Evolutionary conservation across 2,329 filamentous ascomycete genomes (phyloP).

Genomic region (Cordyceps tenuipes): DNA sequence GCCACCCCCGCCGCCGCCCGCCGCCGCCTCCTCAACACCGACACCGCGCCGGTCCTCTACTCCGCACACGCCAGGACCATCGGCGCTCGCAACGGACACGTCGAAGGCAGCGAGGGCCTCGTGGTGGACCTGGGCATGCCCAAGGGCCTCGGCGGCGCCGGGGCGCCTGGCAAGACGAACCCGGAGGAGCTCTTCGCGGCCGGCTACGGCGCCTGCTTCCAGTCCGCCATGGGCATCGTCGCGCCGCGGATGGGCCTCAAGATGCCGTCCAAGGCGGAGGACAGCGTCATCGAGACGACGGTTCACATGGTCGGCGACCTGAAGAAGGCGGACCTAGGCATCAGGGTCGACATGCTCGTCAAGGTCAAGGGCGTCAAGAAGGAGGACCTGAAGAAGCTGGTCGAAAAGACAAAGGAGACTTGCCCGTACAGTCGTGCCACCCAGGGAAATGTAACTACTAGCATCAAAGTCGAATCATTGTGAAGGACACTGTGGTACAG

Average conservation of each 20-base stretch:
- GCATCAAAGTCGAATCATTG: conserved; percentile 16
- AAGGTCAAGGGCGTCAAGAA: conserved; percentile 23
- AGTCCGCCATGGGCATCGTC: conserved; percentile 36
- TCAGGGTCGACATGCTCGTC: conserved; percentile 35
- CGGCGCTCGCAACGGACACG: conserved; percentile 26
- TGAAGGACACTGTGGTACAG: neutral
- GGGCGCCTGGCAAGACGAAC: conserved; percentile 34
- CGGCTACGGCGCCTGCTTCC: conserved; percentile 39
- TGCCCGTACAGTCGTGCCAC: conserved; percentile 23
- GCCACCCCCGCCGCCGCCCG: neutral
- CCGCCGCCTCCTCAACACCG: conserved; percentile 28
- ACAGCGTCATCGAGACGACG: conserved; percentile 31
- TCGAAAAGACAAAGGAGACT: conserved; percentile 20
- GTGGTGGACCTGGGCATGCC: conserved; percentile 32
- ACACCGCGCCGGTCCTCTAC: conserved; percentile 30
- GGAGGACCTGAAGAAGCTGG: conserved; percentile 20
- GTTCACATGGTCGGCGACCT: conserved; percentile 37
- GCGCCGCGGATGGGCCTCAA: conserved; percentile 31
- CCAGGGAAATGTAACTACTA: conserved; percentile 20
- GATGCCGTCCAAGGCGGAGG: conserved; percentile 28
- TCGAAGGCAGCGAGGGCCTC: conserved; percentile 21
- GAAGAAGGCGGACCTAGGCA: conserved; percentile 35
- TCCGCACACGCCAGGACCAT: conserved; percentile 28
- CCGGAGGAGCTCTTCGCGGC: conserved; percentile 40
- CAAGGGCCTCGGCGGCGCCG: conserved; percentile 32